phyloP scores from a whole-genome alignment of 306 rosid genomes.

The Sechiopsis laciniata region DNA sequence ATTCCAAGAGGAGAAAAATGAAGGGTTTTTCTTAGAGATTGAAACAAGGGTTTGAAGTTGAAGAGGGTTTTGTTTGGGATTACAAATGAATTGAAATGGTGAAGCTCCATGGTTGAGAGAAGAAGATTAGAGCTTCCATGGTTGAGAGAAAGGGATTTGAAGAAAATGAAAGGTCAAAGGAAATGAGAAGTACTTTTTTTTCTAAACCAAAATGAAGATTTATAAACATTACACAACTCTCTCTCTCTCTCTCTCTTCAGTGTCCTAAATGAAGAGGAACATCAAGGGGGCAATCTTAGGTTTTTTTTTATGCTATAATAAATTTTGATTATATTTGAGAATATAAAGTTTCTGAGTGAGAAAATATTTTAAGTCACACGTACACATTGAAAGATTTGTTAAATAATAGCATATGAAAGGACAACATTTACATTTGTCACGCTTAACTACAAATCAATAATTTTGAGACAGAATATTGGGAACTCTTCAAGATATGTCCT shows the following conservation, averaged over 20 bases:
- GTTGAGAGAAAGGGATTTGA: slow-evolving; percentile 9
- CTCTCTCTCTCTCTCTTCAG: background rate
- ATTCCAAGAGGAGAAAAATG: background rate
- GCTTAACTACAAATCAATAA: slow-evolving; percentile 1
- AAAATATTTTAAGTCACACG: slow-evolving; percentile 10
- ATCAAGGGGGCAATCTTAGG: slow-evolving; percentile 2
- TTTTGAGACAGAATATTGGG: background rate
- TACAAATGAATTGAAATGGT: background rate
- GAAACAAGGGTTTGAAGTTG: background rate
- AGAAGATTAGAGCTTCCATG: slow-evolving; percentile 1
- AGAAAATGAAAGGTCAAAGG: slow-evolving; percentile 13
- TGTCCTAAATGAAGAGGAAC: background rate
- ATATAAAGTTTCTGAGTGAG: background rate
- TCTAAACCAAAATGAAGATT: background rate
- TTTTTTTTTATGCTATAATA: background rate
- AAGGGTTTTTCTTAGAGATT: background rate
- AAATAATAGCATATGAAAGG: background rate
- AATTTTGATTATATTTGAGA: background rate
- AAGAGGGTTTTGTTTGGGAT: background rate
- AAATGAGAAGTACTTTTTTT: background rate
- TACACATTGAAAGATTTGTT: slow-evolving; percentile 1
- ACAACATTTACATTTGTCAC: slow-evolving; percentile 10
- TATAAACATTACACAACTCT: background rate
- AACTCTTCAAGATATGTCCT: background rate
- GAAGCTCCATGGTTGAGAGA: slow-evolving; percentile 10